Evolutionary conservation across 2,329 filamentous ascomycete genomes (phyloP).

Genomic region (Camillea tinctor): DNA sequence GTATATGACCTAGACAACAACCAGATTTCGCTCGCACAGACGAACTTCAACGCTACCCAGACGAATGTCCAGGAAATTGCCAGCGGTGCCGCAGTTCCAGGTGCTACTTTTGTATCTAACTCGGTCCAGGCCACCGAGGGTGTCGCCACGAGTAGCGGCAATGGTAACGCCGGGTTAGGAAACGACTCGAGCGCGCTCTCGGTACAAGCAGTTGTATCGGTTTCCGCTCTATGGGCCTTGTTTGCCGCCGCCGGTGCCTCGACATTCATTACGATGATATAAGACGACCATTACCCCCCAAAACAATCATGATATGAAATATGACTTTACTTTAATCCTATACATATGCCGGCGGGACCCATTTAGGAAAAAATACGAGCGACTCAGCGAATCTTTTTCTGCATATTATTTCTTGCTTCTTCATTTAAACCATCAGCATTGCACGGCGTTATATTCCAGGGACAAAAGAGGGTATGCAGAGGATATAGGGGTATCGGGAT

Average conservation of each 20-base stretch:
- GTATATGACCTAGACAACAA: slow-evolving; percentile 74
- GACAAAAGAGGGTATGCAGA: too few relatives aligned
- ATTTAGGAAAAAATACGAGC: neutral
- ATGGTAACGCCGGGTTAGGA: slow-evolving; percentile 18
- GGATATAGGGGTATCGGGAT: too few relatives aligned
- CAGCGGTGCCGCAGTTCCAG: slow-evolving; percentile 50
- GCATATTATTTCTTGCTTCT: neutral
- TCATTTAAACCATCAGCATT: slow-evolving; percentile 7
- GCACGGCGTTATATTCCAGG: slow-evolving; percentile 10
- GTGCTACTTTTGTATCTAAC: slow-evolving; percentile 49
- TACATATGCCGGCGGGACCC: neutral
- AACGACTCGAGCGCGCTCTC: slow-evolving; percentile 9
- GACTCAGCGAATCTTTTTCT: neutral
- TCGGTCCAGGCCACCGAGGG: slow-evolving; percentile 50
- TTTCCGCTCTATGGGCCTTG: slow-evolving; percentile 8
- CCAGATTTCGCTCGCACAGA: slow-evolving; percentile 68
- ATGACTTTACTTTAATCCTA: neutral
- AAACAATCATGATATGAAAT: neutral
- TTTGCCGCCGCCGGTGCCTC: slow-evolving; percentile 16
- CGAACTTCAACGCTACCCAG: slow-evolving; percentile 56
- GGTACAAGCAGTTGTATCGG: neutral
- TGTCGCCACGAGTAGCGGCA: slow-evolving; percentile 25
- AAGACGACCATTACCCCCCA: neutral
- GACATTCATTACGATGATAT: slow-evolving; percentile 16
- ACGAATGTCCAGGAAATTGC: slow-evolving; percentile 56